phyloP scores from a whole-genome alignment of 345 rosid genomes.

The Corymbia maculata region DNA sequence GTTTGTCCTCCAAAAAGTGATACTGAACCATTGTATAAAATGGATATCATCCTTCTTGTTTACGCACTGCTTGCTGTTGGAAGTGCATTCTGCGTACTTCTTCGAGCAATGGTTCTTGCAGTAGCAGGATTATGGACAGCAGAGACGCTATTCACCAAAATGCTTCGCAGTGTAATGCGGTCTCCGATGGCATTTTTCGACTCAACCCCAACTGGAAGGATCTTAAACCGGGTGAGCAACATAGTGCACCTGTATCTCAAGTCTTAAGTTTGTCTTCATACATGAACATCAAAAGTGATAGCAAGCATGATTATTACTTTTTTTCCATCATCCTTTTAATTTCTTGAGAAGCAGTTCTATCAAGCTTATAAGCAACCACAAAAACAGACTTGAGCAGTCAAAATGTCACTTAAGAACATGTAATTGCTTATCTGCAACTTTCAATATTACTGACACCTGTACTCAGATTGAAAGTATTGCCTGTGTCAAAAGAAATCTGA shows the following conservation, averaged over 20 bases:
- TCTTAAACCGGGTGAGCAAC: conserved; percentile 72
- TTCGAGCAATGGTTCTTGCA: conserved; percentile 57
- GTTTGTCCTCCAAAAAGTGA: conserved; percentile 64
- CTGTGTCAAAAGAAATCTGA: background rate
- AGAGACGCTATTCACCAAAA: conserved; percentile 59
- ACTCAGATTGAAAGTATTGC: background rate
- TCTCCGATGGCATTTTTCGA: conserved; percentile 96
- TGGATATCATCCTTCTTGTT: conserved; percentile 56
- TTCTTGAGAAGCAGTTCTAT: background rate
- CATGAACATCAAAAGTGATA: background rate
- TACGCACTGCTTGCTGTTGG: conserved; percentile 58
- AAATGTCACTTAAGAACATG: background rate
- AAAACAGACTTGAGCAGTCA: background rate
- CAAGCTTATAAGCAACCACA: background rate
- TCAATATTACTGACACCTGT: background rate
- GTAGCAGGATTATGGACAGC: conserved; percentile 72
- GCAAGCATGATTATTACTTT: background rate
- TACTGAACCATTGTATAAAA: conserved; percentile 28
- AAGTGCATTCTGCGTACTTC: conserved; percentile 63
- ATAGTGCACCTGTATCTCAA: background rate
- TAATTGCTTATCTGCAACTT: background rate
- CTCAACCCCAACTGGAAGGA: conserved; percentile 93
- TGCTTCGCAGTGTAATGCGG: conserved; percentile 61
- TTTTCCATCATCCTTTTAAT: background rate
- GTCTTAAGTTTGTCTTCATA: background rate